Evolutionary conservation across 768 basidiomycete genomes (phyloP), one percentile per base, ranked within the genome.

Genomic region (Sistotremastrum niveocremeum): DNA sequence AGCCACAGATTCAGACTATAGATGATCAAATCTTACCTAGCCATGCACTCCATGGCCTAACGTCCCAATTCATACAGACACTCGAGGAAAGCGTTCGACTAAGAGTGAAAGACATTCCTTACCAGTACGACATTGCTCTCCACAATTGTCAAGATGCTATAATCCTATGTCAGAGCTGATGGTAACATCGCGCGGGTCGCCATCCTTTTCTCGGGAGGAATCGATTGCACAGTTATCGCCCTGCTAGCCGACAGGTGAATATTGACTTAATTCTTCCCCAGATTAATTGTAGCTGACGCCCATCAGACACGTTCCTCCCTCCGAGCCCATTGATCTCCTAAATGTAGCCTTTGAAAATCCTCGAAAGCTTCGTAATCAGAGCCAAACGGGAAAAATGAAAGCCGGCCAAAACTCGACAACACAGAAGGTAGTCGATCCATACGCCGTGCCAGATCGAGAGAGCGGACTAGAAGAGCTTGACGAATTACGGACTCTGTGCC

Each of bases 301-400:
- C 39, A 39, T 28, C 49, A 93, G 90, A 48, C 75, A 87, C 58
- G 58, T 90, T 34, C 79, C 85, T 7, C 42, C 64, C 11, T 68
- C 76, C 39, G 90, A 95, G 57, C 84, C 89, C 0, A 88, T 97
- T 43, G 93, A 97, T 57, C 65, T 97, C 2, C 67, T 97, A 6
- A 95, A 95, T 54, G 88, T 97, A 4, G 87, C 88, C 1, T 97
- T 97, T 53, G 90, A 97, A 58, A 95, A 95, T 56, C 90, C 90
- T n/a, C 75, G 88, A 5, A 83, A 84, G 56, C 63, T 84, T 9
- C 67, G 20, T 20, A 66, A 39, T 57, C 69, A 3, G 66, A 71
- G 49, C 49, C 63, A 20, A 67, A 69, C 41, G 70, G 72, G 8
- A 75, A 76, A 50, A 49, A 60, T 32, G 68, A 66, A 10, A 66